Conservation (phyloP, 2,329 filamentous ascomycete genomes). For the Fusarium keratoplasticum region DNA sequence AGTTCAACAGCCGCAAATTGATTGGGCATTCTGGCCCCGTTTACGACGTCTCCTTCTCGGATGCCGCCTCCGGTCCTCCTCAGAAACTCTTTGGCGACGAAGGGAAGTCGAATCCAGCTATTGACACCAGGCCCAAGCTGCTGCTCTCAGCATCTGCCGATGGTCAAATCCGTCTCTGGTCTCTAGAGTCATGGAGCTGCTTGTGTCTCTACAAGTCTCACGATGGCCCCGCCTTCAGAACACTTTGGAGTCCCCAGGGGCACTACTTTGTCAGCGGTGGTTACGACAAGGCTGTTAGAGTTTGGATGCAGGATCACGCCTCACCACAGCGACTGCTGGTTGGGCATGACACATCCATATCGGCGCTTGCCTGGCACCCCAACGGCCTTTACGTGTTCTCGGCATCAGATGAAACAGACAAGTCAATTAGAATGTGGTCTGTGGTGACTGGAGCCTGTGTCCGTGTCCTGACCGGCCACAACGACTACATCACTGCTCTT, state of each 20-base stretch:
- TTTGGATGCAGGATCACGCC: slow-evolving; percentile 95
- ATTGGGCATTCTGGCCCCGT: slow-evolving; percentile 93
- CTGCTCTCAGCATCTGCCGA: slow-evolving; percentile 90
- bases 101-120: slow-evolving; percentile 53
- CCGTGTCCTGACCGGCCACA: slow-evolving; percentile 91
- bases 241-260: slow-evolving; percentile 91
- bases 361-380: slow-evolving; percentile 91
- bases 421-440: slow-evolving; percentile 97
- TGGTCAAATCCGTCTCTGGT: slow-evolving; percentile 91
- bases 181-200: slow-evolving; percentile 89
- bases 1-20: slow-evolving; percentile 75
- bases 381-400: slow-evolving; percentile 96
- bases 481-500: slow-evolving; percentile 85
- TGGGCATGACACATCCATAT: slow-evolving; percentile 94
- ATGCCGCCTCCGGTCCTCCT: slow-evolving; percentile 68
- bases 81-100: slow-evolving; percentile 63
- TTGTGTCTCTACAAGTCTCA: slow-evolving; percentile 95
- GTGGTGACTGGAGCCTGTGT: slow-evolving; percentile 89
- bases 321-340: slow-evolving; percentile 89
- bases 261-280: slow-evolving; percentile 94
- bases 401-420: slow-evolving; percentile 84
- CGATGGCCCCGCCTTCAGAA: slow-evolving; percentile 87
- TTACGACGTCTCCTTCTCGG: slow-evolving; percentile 89
- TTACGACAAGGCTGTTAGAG: slow-evolving; percentile 88
- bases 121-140: slow-evolving; percentile 74